These are phyloP conservation scores for Theobroma grandiflorum DNA, from an alignment of 441 rosid species.

Conservation along the genomic window DNA sequence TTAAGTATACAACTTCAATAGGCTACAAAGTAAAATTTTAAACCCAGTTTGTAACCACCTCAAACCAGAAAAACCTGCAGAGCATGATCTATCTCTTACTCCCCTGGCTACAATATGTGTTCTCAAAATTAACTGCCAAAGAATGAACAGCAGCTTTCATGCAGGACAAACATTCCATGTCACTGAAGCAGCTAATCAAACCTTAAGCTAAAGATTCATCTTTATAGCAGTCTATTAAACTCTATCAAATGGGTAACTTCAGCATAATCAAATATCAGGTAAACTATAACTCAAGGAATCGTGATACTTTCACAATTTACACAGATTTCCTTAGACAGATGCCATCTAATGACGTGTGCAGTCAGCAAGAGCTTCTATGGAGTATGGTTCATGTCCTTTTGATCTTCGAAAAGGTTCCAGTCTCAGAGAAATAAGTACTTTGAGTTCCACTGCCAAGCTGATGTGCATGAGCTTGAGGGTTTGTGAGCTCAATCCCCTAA, in stretches of 20 bases:
- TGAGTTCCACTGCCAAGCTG: constrained; percentile 90
- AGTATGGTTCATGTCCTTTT: constrained; percentile 62
- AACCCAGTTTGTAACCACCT: no score
- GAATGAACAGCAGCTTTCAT: neutral
- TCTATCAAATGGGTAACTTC: neutral
- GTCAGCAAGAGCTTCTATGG: constrained; percentile 15
- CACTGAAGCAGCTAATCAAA: neutral
- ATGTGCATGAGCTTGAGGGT: constrained; percentile 88
- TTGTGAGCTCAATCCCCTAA: constrained; percentile 90
- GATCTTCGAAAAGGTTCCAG: constrained; percentile 89
- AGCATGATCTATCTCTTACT: no score
- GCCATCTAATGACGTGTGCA: neutral
- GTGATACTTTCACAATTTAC: constrained; percentile 2
- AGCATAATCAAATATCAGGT: neutral
- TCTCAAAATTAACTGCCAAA: neutral
- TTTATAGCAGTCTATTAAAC: neutral
- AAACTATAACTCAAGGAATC: neutral
- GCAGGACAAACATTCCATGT: neutral
- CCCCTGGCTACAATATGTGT: neutral
- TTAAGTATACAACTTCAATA: no score
- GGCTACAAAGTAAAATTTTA: no score
- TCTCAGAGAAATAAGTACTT: constrained; percentile 95
- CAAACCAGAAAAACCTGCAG: no score
- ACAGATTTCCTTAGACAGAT: neutral
- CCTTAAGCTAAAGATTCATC: neutral